phyloP scores from a whole-genome alignment of 306 rosid species.

The Dryas alaskensis region DNA sequence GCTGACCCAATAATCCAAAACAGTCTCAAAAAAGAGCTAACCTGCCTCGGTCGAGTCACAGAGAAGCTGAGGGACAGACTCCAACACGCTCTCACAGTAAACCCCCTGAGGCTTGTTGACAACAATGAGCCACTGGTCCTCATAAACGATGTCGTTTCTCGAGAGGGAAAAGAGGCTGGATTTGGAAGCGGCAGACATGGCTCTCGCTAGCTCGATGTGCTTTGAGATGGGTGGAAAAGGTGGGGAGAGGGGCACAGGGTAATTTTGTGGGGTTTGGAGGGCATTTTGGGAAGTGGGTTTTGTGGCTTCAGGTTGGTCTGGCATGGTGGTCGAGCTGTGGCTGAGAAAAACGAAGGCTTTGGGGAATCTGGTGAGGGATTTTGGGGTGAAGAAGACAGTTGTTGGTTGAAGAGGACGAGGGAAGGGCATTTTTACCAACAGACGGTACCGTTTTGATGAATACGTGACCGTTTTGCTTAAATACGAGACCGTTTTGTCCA shows the following conservation, averaged over 20 bases:
- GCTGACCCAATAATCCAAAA: not conserved
- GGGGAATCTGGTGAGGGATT: slow-evolving; percentile 20
- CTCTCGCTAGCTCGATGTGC: slow-evolving; percentile 63
- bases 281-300: slow-evolving; percentile 33
- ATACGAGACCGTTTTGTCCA: not conserved
- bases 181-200: slow-evolving; percentile 65
- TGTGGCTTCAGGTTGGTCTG: slow-evolving; percentile 24
- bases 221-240: slow-evolving; percentile 68
- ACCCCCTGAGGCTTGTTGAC: slow-evolving; percentile 80
- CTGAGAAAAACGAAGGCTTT: slow-evolving; percentile 12
- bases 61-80: slow-evolving; percentile 45
- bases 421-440: slow-evolving; percentile 18
- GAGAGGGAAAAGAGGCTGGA: slow-evolving; percentile 54
- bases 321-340: slow-evolving; percentile 36
- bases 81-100: slow-evolving; percentile 71
- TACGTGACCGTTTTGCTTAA: not conserved
- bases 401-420: slow-evolving; percentile 10
- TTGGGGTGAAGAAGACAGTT: slow-evolving; percentile 9
- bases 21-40: not conserved
- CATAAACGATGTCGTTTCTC: slow-evolving; percentile 43
- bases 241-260: slow-evolving; percentile 76
- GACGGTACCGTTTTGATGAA: not conserved
- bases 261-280: slow-evolving; percentile 26
- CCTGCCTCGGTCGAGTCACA: slow-evolving; percentile 28
- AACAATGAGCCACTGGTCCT: slow-evolving; percentile 66